These are phyloP conservation scores for Termitomyces sp. DNA, from an alignment of 768 basidiomycete species.

Conservation along the genomic window DNA sequence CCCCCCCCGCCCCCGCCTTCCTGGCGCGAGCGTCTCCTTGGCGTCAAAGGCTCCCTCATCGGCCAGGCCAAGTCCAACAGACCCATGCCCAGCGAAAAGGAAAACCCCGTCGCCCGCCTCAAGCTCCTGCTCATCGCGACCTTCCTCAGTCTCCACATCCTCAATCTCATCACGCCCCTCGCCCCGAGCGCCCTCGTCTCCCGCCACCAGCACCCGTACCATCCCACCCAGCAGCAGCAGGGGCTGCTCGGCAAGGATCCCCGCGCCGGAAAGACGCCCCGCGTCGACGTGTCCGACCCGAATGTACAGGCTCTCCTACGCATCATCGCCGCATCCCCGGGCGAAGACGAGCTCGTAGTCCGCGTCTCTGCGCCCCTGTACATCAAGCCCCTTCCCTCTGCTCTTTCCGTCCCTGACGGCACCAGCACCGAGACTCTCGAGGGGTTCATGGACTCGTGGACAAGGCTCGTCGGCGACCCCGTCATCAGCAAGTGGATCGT, in stretches of 20 bases:
- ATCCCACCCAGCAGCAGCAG: conserved; percentile 24
- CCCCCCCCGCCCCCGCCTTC: conserved; percentile 19
- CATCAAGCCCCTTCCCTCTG: conserved; percentile 37
- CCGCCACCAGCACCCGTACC: conserved; percentile 48
- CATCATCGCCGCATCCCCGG: conserved; percentile 1
- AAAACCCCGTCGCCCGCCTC: conserved; percentile 77
- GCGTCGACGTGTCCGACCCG: conserved; percentile 67
- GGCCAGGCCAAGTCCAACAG: conserved; percentile 12
- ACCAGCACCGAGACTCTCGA: conserved; percentile 47
- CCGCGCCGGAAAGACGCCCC: conserved; percentile 12
- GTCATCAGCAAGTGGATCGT: conserved; percentile 95
- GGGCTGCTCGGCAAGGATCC: too few relatives aligned
- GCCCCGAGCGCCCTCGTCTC: conserved; percentile 32
- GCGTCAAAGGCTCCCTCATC: conserved; percentile 26
- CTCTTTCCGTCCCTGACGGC: background rate
- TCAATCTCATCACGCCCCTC: conserved; percentile 91
- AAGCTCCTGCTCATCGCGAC: conserved; percentile 90
- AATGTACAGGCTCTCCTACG: conserved; percentile 52
- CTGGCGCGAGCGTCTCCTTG: conserved; percentile 12
- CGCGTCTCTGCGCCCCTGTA: conserved; percentile 59
- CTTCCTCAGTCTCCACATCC: conserved; percentile 85
- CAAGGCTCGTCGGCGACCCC: conserved; percentile 87
- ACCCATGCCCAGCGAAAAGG: conserved; percentile 14
- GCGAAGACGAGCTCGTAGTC: conserved; percentile 41
- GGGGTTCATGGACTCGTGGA: conserved; percentile 88